These are phyloP conservation scores for Arabis hirsuta DNA, from an alignment of 345 rosid species.

Conservation along the genomic window DNA sequence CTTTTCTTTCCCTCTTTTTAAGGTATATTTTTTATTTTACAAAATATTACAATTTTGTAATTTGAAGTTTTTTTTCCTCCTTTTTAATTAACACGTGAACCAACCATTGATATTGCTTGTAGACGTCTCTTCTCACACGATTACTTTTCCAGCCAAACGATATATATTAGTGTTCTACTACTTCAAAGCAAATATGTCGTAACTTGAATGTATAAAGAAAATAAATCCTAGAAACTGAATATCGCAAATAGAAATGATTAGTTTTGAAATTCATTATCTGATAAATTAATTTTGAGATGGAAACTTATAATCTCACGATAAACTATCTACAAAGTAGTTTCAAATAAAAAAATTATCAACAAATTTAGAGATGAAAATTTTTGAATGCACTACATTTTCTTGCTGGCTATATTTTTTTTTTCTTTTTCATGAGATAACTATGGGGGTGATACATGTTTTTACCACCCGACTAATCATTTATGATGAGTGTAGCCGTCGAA, in stretches of 20 bases:
- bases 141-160: conserved; percentile 20
- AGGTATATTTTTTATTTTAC: conserved; percentile 6
- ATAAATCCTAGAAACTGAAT: background rate
- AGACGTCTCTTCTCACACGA: conserved; percentile 32
- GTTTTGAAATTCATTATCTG: too few species aligned
- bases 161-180: conserved; percentile 11
- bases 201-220: background rate
- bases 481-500: too few species aligned
- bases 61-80: background rate
- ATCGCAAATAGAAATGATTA: too few species aligned
- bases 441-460: too few species aligned
- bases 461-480: too few species aligned
- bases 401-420: background rate
- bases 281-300: too few species aligned
- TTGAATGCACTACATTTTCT: too few species aligned
- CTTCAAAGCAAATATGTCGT: conserved; percentile 22
- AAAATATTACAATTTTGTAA: background rate
- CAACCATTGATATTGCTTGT: conserved; percentile 45
- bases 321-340: too few species aligned
- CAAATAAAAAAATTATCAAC: too few species aligned
- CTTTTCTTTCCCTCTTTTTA: conserved; percentile 48
- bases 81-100: conserved; percentile 45
- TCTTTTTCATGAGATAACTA: too few species aligned
- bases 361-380: too few species aligned
- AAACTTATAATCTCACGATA: too few species aligned